A percentile compares a stretch with the other conserved stretches of the same genome.
These are phyloP conservation scores for Straminergon stramineum DNA, from an alignment of 225 moss, liverwort and hornwort genomes.

Conservation along the genomic window DNA sequence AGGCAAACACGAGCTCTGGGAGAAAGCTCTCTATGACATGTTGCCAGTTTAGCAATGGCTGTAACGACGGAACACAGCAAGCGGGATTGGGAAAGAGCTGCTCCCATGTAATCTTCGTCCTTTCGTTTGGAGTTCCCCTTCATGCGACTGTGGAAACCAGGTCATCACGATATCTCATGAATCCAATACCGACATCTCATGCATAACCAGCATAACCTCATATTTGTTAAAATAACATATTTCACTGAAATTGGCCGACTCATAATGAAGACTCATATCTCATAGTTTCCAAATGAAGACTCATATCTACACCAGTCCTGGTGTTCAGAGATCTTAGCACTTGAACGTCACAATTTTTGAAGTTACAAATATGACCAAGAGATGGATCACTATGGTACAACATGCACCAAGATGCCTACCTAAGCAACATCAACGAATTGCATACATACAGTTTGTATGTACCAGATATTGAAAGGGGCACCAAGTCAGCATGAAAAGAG, in stretches of 20 bases:
- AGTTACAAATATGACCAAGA: background rate
- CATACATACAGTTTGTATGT: background rate
- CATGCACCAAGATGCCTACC: background rate
- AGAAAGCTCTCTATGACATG: conserved; percentile 77
- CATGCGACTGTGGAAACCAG: conserved; percentile 27
- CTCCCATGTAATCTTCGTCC: conserved; percentile 40
- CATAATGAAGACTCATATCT: background rate
- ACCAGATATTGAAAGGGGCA: background rate
- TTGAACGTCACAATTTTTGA: background rate
- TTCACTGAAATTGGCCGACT: background rate
- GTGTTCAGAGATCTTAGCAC: background rate
- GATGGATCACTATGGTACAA: background rate
- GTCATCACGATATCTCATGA: background rate
- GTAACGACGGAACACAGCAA: conserved; percentile 89
- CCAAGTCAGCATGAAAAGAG: background rate
- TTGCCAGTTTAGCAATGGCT: conserved; percentile 89
- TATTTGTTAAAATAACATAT: background rate
- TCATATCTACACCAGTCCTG: background rate
- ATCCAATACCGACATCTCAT: background rate
- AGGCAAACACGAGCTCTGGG: conserved; percentile 93
- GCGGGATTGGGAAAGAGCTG: conserved; percentile 77
- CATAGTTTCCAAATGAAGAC: background rate
- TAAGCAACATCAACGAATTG: background rate
- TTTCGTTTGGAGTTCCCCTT: conserved; percentile 42
- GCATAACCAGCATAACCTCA: background rate